Conservation (phyloP, 179 eudicot genomes). For the Corrigiola litoralis region DNA sequence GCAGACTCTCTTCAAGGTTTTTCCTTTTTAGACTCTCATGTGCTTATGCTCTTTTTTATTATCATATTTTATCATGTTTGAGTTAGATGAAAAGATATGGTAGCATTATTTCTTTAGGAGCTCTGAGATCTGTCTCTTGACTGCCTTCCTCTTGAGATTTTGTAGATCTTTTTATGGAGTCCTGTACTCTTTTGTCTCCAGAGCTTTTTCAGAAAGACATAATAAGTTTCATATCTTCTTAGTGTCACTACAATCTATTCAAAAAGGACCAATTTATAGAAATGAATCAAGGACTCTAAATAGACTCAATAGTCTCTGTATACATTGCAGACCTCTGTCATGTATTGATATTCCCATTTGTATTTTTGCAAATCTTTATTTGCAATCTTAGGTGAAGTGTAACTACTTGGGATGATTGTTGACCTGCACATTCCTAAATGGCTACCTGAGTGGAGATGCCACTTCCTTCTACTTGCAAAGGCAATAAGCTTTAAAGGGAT, state of each 20-base stretch:
- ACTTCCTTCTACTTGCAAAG: not conserved
- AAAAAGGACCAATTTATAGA: not conserved
- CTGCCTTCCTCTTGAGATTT: not conserved
- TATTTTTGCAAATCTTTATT: too few species aligned
- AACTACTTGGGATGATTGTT: too few species aligned
- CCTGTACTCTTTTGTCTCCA: too few species aligned
- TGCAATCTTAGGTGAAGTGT: too few species aligned
- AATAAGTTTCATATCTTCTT: not conserved
- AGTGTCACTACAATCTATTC: not conserved
- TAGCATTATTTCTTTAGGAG: not conserved
- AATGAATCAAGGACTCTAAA: not conserved
- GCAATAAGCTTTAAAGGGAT: not conserved
- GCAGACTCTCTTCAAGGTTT: slow-evolving; percentile 64
- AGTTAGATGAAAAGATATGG: not conserved
- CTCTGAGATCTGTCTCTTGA: not conserved
- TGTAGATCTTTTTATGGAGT: too few species aligned
- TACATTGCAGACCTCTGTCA: not conserved
- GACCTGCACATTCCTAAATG: not conserved
- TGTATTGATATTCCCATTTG: not conserved
- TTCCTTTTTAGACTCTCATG: not conserved
- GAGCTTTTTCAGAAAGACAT: not conserved
- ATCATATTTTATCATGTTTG: not conserved
- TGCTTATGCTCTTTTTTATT: not conserved
- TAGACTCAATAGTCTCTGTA: not conserved
- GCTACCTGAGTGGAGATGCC: not conserved